Base-by-base conservation (phyloP, 176 grass and related monocot genomes). In the Eleusine coracana region DNA sequence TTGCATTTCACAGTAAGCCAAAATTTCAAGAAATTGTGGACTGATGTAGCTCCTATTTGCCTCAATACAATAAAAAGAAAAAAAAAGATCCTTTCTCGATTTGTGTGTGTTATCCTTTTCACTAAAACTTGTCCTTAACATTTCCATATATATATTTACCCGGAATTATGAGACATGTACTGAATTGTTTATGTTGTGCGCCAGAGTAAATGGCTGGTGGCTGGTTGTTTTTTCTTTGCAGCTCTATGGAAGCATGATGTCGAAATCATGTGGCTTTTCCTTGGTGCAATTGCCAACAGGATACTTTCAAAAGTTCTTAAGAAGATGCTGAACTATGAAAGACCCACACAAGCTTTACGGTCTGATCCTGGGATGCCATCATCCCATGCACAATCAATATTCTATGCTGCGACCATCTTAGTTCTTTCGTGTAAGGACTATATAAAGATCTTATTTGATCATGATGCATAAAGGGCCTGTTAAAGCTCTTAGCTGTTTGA, bases 321-420 rank as follows among this genome's bases (percentile, higher is more conserved):
- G 56, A 73, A 42, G 89, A 48, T 86, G 82, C 40, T 99, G 18
- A 96, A 96, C 76, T 89, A 94, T 70, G 87, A 95, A 88, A 96
- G 91, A 14, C 93, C 96, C 52, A 52, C 73, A 0, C 52, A 87
- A 36, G 91, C 85, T 78, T 56, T 94, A 77, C 85, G 81, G 77
- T 93, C 93, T 55, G 96, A 94, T 86, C 96, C 93, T 80, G 96
- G 93, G 81, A 96, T 99, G 96, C 96, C 91, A 67, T 99, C 96
- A 15, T 92, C 96, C 7, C 96, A 96, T 85, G 91, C 93, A 46
- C 96, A 99, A 51, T 95, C 96, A 74, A 83, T 99, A 65, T 95
- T 99, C 82, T 99, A 90, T 83, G 77, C 78, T 21, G 86, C 86
- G 7, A 75, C 65, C 18, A 69, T 90, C 69, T 69, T 77, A 66